These are phyloP conservation scores for Fusarium mundagurra DNA, from an alignment of 2,329 filamentous ascomycete species.

Conservation along the genomic window DNA sequence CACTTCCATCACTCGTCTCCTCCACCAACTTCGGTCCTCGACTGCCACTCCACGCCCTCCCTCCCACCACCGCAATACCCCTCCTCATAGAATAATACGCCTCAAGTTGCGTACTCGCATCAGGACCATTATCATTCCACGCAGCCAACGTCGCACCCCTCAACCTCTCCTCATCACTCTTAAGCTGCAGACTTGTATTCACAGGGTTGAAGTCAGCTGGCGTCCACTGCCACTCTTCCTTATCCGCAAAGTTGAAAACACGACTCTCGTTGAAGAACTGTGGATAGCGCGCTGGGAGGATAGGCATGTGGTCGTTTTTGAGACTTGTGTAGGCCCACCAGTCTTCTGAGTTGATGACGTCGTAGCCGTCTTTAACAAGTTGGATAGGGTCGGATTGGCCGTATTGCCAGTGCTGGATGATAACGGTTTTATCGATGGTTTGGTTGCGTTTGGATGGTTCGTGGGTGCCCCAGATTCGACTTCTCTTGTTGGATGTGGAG, in stretches of 20 bases:
- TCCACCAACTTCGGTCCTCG: background rate
- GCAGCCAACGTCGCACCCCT: conserved; percentile 1
- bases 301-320: conserved; percentile 25
- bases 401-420: conserved; percentile 26
- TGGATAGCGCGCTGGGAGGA: conserved; percentile 9
- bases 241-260: background rate
- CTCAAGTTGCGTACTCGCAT: conserved; percentile 10
- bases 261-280: conserved; percentile 24
- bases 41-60: conserved; percentile 8
- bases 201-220: conserved; percentile 9
- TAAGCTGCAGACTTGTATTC: conserved; percentile 2
- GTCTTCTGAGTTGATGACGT: conserved; percentile 19
- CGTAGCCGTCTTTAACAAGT: conserved; percentile 9
- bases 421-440: background rate
- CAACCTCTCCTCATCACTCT: background rate
- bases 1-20: background rate
- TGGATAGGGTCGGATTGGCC: conserved; percentile 12
- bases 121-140: conserved; percentile 20
- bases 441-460: conserved; percentile 19
- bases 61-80: conserved; percentile 15
- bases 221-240: conserved; percentile 12
- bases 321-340: conserved; percentile 27
- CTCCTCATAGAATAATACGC: conserved; percentile 25
- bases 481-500: background rate
- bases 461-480: conserved; percentile 14